A percentile compares a stretch with the other conserved stretches of the same genome.
phyloP scores from a whole-genome alignment of 1,284 basidiomycete species.

The Kwoniella shivajii region DNA sequence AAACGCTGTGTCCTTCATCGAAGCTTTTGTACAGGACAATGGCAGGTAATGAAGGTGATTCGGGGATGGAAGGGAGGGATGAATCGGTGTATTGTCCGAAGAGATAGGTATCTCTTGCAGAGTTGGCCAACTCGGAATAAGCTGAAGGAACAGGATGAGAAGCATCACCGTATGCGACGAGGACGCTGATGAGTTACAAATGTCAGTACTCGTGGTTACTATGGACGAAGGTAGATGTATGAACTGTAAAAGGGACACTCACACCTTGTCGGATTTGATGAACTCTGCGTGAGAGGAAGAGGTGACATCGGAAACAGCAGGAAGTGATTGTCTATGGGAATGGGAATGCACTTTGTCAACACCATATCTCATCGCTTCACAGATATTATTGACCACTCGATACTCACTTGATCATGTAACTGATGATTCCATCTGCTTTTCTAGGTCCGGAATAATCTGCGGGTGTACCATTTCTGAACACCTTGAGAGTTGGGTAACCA shows the following conservation, averaged over 20 bases:
- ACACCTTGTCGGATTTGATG: conserved; percentile 82
- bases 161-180: conserved; percentile 78
- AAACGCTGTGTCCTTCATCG: conserved; percentile 79
- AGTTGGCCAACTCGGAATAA: conserved; percentile 78
- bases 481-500: conserved; percentile 69
- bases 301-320: conserved; percentile 85
- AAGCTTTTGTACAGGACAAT: conserved; percentile 91
- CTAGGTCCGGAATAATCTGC: conserved; percentile 83
- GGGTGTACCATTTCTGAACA: conserved; percentile 83
- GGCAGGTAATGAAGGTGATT: conserved; percentile 70
- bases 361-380: background rate
- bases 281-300: conserved; percentile 79
- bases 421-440: conserved; percentile 94
- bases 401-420: conserved; percentile 93
- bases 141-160: conserved; percentile 68
- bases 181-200: conserved; percentile 59
- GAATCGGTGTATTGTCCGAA: conserved; percentile 83
- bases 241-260: conserved; percentile 21
- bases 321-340: conserved; percentile 77
- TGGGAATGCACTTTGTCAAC: background rate
- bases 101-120: conserved; percentile 87
- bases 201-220: too few relatives aligned
- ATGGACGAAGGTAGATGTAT: too few relatives aligned
- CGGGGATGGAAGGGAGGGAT: conserved; percentile 68
- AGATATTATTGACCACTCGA: background rate